Conservation (phyloP, 2,329 filamentous ascomycete genomes). For the Neonectria punicea region DNA sequence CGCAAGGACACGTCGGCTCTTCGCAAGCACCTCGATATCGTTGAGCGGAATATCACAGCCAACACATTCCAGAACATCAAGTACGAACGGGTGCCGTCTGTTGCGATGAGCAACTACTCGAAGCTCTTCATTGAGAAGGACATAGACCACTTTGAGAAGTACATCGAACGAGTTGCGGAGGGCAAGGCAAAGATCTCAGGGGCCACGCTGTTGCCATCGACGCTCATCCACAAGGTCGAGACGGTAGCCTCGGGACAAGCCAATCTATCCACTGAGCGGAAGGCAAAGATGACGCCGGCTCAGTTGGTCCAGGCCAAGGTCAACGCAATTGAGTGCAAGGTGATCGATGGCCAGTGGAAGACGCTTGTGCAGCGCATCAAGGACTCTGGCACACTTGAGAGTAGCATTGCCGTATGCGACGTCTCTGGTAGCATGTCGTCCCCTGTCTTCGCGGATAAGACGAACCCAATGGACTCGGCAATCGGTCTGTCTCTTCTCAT, state of each 20-base stretch:
- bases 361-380: conserved; percentile 66
- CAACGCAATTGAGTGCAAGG: conserved; percentile 47
- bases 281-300: conserved; percentile 1
- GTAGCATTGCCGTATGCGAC: conserved; percentile 67
- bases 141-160: conserved; percentile 58
- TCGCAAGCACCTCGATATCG: conserved; percentile 62
- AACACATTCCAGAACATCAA: conserved; percentile 61
- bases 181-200: conserved; percentile 65
- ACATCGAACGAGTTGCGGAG: conserved; percentile 58
- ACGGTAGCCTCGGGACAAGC: neutral
- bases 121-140: conserved; percentile 63
- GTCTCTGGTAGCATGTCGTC: conserved; percentile 64
- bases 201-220: conserved; percentile 64
- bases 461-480: conserved; percentile 61
- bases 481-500: conserved; percentile 67
- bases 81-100: conserved; percentile 65
- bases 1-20: conserved; percentile 63
- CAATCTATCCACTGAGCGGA: neutral
- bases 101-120: conserved; percentile 66
- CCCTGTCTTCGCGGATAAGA: conserved; percentile 56
- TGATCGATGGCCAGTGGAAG: conserved; percentile 65
- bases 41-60: conserved; percentile 62
- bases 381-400: conserved; percentile 63
- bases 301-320: conserved; percentile 45
- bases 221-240: conserved; percentile 50